Conservation (phyloP, 371 early-diverging fungal species). For the Mortierella sp. region DNA sequence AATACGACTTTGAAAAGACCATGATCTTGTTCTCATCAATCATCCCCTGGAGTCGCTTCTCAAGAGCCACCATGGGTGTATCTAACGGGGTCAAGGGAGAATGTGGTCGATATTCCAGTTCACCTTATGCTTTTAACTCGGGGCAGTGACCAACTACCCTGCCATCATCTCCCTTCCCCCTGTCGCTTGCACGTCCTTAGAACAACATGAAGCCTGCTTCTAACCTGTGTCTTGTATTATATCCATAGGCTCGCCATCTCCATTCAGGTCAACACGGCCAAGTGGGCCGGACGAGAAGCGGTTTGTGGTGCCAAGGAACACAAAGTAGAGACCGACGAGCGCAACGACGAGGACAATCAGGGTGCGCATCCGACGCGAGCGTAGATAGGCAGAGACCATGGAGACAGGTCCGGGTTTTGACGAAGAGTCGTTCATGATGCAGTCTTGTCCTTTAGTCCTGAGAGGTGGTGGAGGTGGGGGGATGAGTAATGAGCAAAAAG, state of each 20-base stretch:
- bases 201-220: neutral
- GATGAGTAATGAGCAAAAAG: too few relatives aligned
- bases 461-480: neutral
- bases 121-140: too few relatives aligned
- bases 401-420: slow-evolving; percentile 30
- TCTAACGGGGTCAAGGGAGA: neutral
- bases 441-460: neutral
- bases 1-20: slow-evolving; percentile 53
- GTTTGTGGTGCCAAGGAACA: slow-evolving; percentile 22
- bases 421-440: slow-evolving; percentile 29
- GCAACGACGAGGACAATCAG: slow-evolving; percentile 13
- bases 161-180: too few relatives aligned
- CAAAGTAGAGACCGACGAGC: slow-evolving; percentile 23
- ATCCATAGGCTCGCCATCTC: slow-evolving; percentile 41
- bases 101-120: too few relatives aligned
- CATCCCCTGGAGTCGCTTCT: slow-evolving; percentile 31
- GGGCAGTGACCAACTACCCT: too few relatives aligned
- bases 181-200: neutral
- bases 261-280: slow-evolving; percentile 19
- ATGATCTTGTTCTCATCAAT: slow-evolving; percentile 40
- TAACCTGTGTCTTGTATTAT: slow-evolving; percentile 8
- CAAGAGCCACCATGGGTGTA: slow-evolving; percentile 10
- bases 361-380: slow-evolving; percentile 43
- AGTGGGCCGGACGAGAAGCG: neutral
- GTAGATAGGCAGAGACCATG: slow-evolving; percentile 19